Base-by-base conservation (phyloP, 2,329 filamentous ascomycete genomes). In the Paradendryphiella salina region DNA sequence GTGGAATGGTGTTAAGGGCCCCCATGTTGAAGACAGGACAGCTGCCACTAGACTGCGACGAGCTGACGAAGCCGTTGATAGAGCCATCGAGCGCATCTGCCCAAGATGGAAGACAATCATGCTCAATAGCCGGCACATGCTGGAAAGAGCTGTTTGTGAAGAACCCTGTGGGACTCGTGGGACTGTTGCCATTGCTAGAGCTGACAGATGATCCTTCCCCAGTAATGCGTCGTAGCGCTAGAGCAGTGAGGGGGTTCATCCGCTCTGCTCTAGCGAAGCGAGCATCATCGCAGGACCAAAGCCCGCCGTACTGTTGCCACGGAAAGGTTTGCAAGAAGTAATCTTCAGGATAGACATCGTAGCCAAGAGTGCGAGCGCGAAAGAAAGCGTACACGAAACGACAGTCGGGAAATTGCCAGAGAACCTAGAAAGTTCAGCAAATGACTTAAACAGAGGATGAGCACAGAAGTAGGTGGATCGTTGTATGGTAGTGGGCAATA, bases 381-480 rank as follows among this genome's bases (percentile, higher is more conserved):
- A 73, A 73, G 54, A 74, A 73, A 29, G 60, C 69, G 57, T 73
- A 74, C 10, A 74, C 61, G 40, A 61, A 74, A 23, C 68, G 67
- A 53, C 66, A 68, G 32, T 70, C 68, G 1, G 68, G 69, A 31
- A 73, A 74, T 41, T 71, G 68, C 18, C 67, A 63, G 35, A 74
- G 66, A 8, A 73, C 67, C 71, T 74, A 56, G 3, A 14, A 54
- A 21, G 50, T 61, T 73, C 61, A 73, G 70, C 61, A 56, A 26
- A 8, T 33, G 36, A 17, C 37, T 6, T 28, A 36, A 20, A 11
- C 10, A 20, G 20, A 11, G 38, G 44, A 15, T 23, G 17, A 17
- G 10, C 20, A 34, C 13, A 18, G n/a, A 17, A 18, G 20, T 26
- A n/a, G 21, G 14, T 40, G 8, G 10, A 15, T 34, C 6, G 28